Evolutionary conservation across 1,139 yeast genomes (phyloP), one percentile per base, ranked within the genome.

Genomic region (Yamadazyma pseudoaaseri): DNA sequence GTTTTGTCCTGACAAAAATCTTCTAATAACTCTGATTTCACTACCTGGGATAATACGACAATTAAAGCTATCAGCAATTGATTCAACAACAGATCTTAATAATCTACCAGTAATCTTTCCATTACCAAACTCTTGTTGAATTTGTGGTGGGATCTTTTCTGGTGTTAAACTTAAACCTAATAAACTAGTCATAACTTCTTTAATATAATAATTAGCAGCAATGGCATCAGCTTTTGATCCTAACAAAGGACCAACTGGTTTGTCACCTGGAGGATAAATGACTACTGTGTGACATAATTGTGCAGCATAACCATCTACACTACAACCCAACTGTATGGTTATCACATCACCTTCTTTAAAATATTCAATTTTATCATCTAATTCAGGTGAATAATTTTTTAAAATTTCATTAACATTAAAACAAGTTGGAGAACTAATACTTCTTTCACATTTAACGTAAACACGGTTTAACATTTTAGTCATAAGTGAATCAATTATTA

Each of bases 1-100:
- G 41, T 90, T 83, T 68, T 92, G 98, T 35, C 98, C 98, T 20
- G 96, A 95, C 54, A 92, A 76, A 54, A 90, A 92, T 55, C 97
- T 78, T 68, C 96, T 79, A 41, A 90, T 73, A 58, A 96, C 76
- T 65, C 98, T 81, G 27, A 92, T 85, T 56, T 87, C 82, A 26
- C 96, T 85, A 1, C 96, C 96, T 27, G 97, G 97, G 26, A 85
- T 86, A 40, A 92, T 87, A 35, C 72, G 71, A 68, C 96, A 87
- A 58, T 83, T 79, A 65, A 81, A 92, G 2, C 84, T 70, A 41
- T 73, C 73, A 16, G 96, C 97, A 52, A 92, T 73, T 15, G 79
- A 71, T 54, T 92, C 95, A 16, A 89, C 97, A 32, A 89, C 63
- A 22, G 67, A 58, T 59, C 96, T 79, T 40, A 92, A 80, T 45